Conservation (phyloP, 768 basidiomycete genomes). For the Phaeotremella fagi region DNA sequence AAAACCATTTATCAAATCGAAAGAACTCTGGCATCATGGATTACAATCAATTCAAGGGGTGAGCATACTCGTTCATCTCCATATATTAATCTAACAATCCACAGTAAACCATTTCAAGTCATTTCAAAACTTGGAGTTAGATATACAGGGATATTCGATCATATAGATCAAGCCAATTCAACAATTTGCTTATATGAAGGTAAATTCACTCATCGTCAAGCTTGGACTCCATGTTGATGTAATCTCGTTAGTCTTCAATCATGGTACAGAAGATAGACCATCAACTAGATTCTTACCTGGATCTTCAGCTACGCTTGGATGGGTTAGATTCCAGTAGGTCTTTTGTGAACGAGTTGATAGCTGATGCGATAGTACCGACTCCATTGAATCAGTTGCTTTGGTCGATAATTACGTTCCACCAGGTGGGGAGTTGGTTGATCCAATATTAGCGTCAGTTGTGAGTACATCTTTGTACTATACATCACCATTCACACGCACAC, state of each 20-base stretch:
- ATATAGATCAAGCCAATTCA: conserved; percentile 38
- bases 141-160: conserved; percentile 45
- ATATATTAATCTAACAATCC: not conserved
- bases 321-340: conserved; percentile 43
- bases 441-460: conserved; percentile 39
- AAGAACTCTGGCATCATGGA: too few relatives aligned
- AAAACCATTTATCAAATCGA: too few relatives aligned
- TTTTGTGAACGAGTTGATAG: conserved; percentile 8
- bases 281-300: conserved; percentile 26
- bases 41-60: conserved; percentile 43
- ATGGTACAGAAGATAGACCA: conserved; percentile 41
- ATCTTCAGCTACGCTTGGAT: conserved; percentile 27
- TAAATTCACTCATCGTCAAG: conserved; percentile 8
- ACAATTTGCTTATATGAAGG: conserved; percentile 41
- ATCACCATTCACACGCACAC: not conserved
- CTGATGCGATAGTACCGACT: conserved; percentile 32
- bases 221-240: conserved; percentile 14
- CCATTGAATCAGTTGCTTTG: conserved; percentile 38
- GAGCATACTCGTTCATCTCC: conserved; percentile 3
- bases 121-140: conserved; percentile 41
- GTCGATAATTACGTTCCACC: conserved; percentile 41
- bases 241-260: conserved; percentile 33
- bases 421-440: conserved; percentile 26
- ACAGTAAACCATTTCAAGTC: conserved; percentile 42
- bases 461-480: conserved; percentile 14